Base-by-base conservation (phyloP, 768 basidiomycete species). In the Trametes coccinea region DNA sequence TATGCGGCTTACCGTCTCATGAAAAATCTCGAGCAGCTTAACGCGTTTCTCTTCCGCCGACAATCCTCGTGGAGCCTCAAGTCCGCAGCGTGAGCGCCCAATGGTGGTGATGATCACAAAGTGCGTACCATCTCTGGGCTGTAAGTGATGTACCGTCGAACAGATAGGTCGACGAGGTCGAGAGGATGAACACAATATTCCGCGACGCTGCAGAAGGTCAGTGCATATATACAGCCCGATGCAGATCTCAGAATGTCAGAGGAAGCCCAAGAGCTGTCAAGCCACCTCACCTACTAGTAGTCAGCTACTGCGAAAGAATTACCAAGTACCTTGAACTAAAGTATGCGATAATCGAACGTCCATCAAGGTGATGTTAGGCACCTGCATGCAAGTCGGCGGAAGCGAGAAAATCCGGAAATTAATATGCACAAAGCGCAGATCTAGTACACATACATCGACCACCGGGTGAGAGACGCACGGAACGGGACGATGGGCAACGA, bases 1-100 rank as follows among this genome's bases (percentile, higher is more conserved):
- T 61, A 55, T 54, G 10, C 0, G n/a, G 63, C 72, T 62, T 69
- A 93, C 93, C 14, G 89, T 88, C 74, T 98, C 95, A 68, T 95
- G 93, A 69, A 98, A 96, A 66, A 98, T 92, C 75, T 95, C 95
- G 17, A 96, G 75, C 56, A 98, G 74, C 72, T 90, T 93, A 61
- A 87, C 80, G 69, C 91, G 88, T 76, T 98, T 97, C 74, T 97
- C 95, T 68, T 95, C 93, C 5, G 82, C 84, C 27, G 92, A 94
- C 39, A 98, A 79, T 68, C 95, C 94, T 76, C 91, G 81, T 34
- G 89, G 88, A 56, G 89, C 88, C 89, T 88, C 4, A 2, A 17
- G 22, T 17, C 16, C 46, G 40, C 27, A n/a, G 45, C 14, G 33
- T 14, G 31, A 7, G 22, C 13, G 22, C 22, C 13, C 14, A 48